phyloP scores from a whole-genome alignment of 805 yeast genomes.

The Vanderwaltozyma verrucispora region DNA sequence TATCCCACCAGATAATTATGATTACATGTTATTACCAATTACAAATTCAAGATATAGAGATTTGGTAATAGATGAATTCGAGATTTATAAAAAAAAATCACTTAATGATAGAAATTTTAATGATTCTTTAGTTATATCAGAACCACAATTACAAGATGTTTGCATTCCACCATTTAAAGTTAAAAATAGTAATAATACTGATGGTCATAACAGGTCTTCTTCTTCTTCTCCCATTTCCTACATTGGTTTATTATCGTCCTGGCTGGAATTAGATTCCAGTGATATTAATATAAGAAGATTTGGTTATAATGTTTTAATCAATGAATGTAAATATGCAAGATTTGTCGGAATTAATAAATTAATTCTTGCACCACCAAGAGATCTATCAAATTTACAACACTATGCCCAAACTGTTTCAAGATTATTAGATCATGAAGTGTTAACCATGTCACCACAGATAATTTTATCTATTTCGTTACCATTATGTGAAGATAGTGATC shows the following conservation, averaged over 20 bases:
- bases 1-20: constrained; percentile 28
- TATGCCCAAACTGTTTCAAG: constrained; percentile 36
- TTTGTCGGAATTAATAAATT: constrained; percentile 48
- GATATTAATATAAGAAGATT: constrained; percentile 41
- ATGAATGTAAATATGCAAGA: constrained; percentile 49
- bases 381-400: constrained; percentile 40
- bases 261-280: constrained; percentile 57
- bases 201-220: no score
- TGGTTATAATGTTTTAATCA: constrained; percentile 45
- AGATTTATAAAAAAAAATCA: constrained; percentile 2
- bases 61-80: constrained; percentile 29
- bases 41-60: constrained; percentile 43
- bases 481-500: constrained; percentile 40
- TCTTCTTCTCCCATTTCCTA: constrained; percentile 6
- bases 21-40: constrained; percentile 42
- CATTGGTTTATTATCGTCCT: constrained; percentile 48
- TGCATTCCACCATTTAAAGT: constrained; percentile 23
- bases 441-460: constrained; percentile 21
- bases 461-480: constrained; percentile 38
- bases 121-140: constrained; percentile 15
- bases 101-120: background rate
- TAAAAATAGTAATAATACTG: constrained; percentile 2
- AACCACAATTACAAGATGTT: constrained; percentile 27
- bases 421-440: constrained; percentile 18
- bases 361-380: constrained; percentile 55